Evolutionary conservation across 352 stramenopile species (phyloP).

Genomic region (Phytophthora idaei): DNA sequence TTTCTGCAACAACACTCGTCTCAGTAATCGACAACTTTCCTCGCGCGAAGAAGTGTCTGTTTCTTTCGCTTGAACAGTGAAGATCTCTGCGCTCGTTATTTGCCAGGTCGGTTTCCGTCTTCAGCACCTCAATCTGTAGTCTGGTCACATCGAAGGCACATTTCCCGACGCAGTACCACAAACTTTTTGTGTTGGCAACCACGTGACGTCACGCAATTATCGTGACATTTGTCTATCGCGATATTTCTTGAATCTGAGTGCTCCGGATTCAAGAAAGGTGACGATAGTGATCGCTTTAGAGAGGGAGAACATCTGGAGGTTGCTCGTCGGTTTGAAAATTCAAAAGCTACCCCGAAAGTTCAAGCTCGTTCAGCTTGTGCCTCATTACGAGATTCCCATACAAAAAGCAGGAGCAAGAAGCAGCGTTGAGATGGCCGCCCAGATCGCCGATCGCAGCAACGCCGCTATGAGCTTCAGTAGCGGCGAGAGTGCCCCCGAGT

Average conservation of each 20-base stretch:
- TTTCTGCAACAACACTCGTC: too few relatives aligned
- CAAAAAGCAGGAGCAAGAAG: slow-evolving; percentile 23
- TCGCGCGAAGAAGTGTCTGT: too few relatives aligned
- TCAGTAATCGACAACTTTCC: too few relatives aligned
- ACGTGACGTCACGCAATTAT: slow-evolving; percentile 30
- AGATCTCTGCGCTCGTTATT: too few relatives aligned
- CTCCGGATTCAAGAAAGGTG: neutral
- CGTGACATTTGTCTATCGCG: neutral
- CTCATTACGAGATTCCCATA: slow-evolving; percentile 28
- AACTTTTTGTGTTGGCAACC: too few relatives aligned
- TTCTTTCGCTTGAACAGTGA: too few relatives aligned
- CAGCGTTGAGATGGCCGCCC: slow-evolving; percentile 51
- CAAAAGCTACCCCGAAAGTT: slow-evolving; percentile 30
- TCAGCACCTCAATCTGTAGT: slow-evolving; percentile 13
- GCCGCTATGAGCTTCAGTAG: slow-evolving; percentile 41
- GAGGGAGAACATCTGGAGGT: neutral
- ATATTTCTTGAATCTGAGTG: neutral
- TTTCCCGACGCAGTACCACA: too few relatives aligned
- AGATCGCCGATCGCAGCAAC: slow-evolving; percentile 56
- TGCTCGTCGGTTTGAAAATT: slow-evolving; percentile 31
- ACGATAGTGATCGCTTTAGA: neutral
- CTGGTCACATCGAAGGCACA: slow-evolving; percentile 19
- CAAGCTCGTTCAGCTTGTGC: neutral
- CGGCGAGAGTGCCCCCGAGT: slow-evolving; percentile 44
- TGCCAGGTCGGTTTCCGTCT: neutral